Conservation (phyloP, 441 rosid species). For the Bocquillonia castaneifolia region DNA sequence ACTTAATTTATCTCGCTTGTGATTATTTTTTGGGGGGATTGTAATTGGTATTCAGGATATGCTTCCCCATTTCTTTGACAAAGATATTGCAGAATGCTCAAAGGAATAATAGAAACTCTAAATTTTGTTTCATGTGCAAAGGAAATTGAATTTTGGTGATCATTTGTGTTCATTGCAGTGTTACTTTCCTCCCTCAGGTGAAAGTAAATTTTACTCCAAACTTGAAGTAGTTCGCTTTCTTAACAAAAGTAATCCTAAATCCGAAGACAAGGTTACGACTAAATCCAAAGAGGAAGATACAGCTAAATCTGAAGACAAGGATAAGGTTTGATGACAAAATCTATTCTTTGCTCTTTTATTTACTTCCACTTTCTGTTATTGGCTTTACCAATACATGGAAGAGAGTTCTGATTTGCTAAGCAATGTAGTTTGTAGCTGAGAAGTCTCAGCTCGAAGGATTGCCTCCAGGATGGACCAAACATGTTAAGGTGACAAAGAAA, state of each 20-base stretch:
- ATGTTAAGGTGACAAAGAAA: conserved; percentile 51
- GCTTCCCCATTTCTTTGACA: conserved; percentile 3
- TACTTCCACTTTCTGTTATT: conserved; percentile 7
- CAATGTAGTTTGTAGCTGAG: conserved; percentile 55
- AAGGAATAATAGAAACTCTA: not conserved
- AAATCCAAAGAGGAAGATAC: no score
- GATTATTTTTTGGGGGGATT: not conserved
- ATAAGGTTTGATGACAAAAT: conserved; percentile 30
- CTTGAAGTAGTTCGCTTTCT: conserved; percentile 40
- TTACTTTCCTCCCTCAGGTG: conserved; percentile 43
- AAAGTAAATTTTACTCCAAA: conserved; percentile 39
- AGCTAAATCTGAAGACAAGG: not conserved
- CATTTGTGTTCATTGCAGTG: conserved; percentile 38
- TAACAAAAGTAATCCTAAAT: conserved; percentile 19
- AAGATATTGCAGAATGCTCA: not conserved
- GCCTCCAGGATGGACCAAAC: conserved; percentile 87
- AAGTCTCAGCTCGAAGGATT: conserved; percentile 64
- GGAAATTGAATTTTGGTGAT: conserved; percentile 8
- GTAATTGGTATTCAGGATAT: conserved; percentile 7
- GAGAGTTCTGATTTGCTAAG: conserved; percentile 28
- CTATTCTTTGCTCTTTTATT: conserved; percentile 14
- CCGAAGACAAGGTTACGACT: conserved; percentile 27
- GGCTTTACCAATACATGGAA: conserved; percentile 13
- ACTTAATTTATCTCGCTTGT: not conserved
- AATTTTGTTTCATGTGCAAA: conserved; percentile 4